A percentile compares a stretch with the other conserved stretches of the same genome.
These are phyloP conservation scores for Cladosporium cucumerinum DNA, from an alignment of 2,329 filamentous ascomycete species.

Conservation along the genomic window DNA sequence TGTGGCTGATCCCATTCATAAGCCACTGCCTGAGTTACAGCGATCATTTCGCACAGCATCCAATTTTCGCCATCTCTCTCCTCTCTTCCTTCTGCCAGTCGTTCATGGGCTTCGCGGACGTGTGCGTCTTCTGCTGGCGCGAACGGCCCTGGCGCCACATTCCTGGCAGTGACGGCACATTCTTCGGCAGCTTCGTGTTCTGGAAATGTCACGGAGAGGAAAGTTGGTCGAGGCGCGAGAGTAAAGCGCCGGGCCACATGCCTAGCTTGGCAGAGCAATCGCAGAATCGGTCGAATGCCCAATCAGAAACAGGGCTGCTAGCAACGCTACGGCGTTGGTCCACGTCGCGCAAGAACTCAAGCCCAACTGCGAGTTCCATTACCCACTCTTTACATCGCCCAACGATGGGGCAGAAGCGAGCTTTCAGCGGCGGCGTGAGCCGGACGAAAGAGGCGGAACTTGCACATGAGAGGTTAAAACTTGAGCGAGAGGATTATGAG, in stretches of 20 bases:
- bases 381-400: slow-evolving; percentile 12
- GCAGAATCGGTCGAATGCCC: not conserved
- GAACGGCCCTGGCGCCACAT: slow-evolving; percentile 69
- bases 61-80: slow-evolving; percentile 56
- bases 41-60: slow-evolving; percentile 48
- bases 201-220: slow-evolving; percentile 24
- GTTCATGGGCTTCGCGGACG: slow-evolving; percentile 66
- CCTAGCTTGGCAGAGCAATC: not conserved
- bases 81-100: slow-evolving; percentile 57
- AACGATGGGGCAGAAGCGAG: slow-evolving; percentile 24
- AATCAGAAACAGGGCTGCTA: slow-evolving; percentile 20
- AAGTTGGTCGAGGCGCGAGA: slow-evolving; percentile 9
- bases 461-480: slow-evolving; percentile 38
- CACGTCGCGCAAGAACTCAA: slow-evolving; percentile 4
- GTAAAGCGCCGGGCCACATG: slow-evolving; percentile 13
- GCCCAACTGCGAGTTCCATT: slow-evolving; percentile 14
- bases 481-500: slow-evolving; percentile 36
- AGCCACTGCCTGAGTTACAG: slow-evolving; percentile 60
- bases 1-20: slow-evolving; percentile 71
- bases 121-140: slow-evolving; percentile 63
- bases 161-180: slow-evolving; percentile 41
- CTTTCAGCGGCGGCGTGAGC: slow-evolving; percentile 28
- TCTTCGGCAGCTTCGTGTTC: slow-evolving; percentile 39
- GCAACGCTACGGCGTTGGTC: slow-evolving; percentile 6
- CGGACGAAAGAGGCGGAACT: slow-evolving; percentile 33